Conservation (phyloP, 768 basidiomycete genomes). For the Thelephora aurantiotincta region DNA sequence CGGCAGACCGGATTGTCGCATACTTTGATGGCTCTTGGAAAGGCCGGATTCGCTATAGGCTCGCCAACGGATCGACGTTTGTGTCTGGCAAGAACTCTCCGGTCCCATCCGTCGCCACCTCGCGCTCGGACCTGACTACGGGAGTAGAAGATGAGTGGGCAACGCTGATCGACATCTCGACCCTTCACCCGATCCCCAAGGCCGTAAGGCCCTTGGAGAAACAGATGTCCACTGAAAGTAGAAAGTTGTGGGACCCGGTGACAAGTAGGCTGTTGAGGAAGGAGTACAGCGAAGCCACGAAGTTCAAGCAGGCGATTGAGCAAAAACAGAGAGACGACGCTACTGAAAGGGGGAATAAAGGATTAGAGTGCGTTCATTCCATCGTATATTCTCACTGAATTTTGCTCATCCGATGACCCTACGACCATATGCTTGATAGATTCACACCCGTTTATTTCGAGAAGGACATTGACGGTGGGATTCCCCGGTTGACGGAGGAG, state of each 20-base stretch:
- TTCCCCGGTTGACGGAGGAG: constrained; percentile 50
- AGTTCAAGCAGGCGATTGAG: constrained; percentile 83
- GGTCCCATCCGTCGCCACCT: neutral
- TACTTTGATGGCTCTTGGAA: constrained; percentile 85
- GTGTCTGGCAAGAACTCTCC: neutral
- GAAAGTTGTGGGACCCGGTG: constrained; percentile 78
- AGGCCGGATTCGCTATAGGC: constrained; percentile 68
- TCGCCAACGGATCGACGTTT: constrained; percentile 17
- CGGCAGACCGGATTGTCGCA: constrained; percentile 60
- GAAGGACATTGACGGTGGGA: constrained; percentile 48
- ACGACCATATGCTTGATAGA: constrained; percentile 19
- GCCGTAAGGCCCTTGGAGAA: constrained; percentile 65
- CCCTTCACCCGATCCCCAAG: constrained; percentile 67
- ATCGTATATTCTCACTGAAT: neutral
- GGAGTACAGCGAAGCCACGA: constrained; percentile 85
- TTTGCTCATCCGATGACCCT: neutral
- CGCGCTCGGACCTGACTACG: constrained; percentile 13
- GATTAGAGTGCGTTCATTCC: constrained; percentile 46
- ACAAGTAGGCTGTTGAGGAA: constrained; percentile 64
- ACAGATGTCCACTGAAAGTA: constrained; percentile 72
- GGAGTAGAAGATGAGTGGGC: constrained; percentile 36
- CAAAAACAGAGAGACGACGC: constrained; percentile 87
- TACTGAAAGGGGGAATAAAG: constrained; percentile 73
- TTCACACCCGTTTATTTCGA: constrained; percentile 72
- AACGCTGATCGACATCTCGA: constrained; percentile 64